Evolutionary conservation across 257 asterid species (phyloP), one percentile per base, ranked within the genome.

Genomic region (Nicotiana obtusifolia): DNA sequence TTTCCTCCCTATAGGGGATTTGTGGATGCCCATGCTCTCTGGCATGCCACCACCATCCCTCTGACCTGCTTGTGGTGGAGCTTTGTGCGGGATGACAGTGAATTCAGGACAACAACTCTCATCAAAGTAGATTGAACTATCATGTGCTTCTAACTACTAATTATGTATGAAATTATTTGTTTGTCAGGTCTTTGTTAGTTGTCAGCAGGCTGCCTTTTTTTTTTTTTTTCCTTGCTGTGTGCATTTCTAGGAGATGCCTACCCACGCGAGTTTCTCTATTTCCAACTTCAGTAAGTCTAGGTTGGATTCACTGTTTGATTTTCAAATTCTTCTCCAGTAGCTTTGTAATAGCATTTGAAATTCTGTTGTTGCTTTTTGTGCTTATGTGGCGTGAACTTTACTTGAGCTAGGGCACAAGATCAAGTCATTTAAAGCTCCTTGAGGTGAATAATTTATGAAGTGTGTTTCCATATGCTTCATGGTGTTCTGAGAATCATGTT

Each of bases 11-110:
- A 83, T 75, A 30, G 67, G 83, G 97, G 92, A 66, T 92, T 89
- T 11, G 90, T 92, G 0, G 98, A 95, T 68, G 96, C 98, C 83
- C 97, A 92, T 82, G 94, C 95, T 56, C 87, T 95, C 33, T 88
- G 93, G 96, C 98, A 92, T 24, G 98, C 95, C 84, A 88, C 95
- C 47, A 88, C 94, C 19, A 90, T 93, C 76, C 96, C 97, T 3
- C 90, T 93, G 28, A 87, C 95, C 66, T 93, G 88, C 84, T 84
- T 93, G 3, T 90, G 95, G 93, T 93, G 97, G 98, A 95, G 94
- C 84, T 95, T 95, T 59, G 90, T 85, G 33, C 82, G 90, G 87
- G 97, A 91, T 47, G 98, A 93, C 78, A 88, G 93, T 16, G 97
- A 90, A 88, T 87, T 86, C 86, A 85, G 94, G 86, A 91, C 97